These are phyloP conservation scores for Populus simonii DNA, from an alignment of 345 rosid genomes.

Conservation along the genomic window DNA sequence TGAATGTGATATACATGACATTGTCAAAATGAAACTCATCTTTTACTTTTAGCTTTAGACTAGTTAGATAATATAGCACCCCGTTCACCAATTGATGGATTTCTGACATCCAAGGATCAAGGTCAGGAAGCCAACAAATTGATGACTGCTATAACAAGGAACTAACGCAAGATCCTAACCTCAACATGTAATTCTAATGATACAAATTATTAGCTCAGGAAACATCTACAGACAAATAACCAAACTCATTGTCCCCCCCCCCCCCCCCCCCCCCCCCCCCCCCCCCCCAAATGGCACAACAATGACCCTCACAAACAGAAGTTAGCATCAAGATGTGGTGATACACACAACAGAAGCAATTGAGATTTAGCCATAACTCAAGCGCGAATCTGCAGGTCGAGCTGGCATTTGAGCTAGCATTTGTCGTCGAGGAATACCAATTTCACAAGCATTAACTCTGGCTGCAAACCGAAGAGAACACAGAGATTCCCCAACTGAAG, in stretches of 20 bases:
- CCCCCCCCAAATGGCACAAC: neutral
- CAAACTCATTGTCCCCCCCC: neutral
- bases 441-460: slow-evolving; percentile 97
- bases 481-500: slow-evolving; percentile 83
- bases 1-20: neutral
- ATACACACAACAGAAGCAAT: neutral
- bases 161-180: neutral
- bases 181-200: slow-evolving; percentile 10
- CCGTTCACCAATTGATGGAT: slow-evolving; percentile 33
- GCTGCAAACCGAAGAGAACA: slow-evolving; percentile 96
- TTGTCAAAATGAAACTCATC: neutral
- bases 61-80: neutral
- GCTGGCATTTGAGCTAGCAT: slow-evolving; percentile 23
- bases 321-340: neutral
- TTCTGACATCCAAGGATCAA: slow-evolving; percentile 12
- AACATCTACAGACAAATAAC: slow-evolving; percentile 8
- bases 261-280: neutral
- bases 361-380: slow-evolving; percentile 64
- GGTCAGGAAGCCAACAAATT: slow-evolving; percentile 12
- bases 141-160: neutral
- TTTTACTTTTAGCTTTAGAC: neutral
- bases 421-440: slow-evolving; percentile 88
- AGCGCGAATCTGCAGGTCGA: slow-evolving; percentile 54
- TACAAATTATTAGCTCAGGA: slow-evolving; percentile 22
- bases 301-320: neutral